Conservation (phyloP, 805 yeast species). For the Pichia nanzhaoensis region DNA sequence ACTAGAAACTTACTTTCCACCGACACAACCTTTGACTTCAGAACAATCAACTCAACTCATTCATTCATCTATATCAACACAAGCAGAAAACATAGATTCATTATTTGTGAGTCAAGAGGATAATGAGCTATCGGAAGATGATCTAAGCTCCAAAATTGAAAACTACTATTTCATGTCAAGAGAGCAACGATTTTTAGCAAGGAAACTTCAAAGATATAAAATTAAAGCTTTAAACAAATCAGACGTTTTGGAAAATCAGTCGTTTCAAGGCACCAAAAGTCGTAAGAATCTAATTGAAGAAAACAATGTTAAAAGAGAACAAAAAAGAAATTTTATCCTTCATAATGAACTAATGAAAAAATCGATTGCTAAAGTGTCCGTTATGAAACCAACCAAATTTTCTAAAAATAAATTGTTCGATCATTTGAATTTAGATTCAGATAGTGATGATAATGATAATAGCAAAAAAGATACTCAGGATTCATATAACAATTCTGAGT, state of each 20-base stretch:
- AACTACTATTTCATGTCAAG: conserved; percentile 20
- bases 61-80: neutral
- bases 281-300: conserved; percentile 6
- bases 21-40: neutral
- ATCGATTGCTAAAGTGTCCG: conserved; percentile 14
- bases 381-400: conserved; percentile 17
- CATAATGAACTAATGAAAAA: conserved; percentile 10
- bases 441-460: neutral
- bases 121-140: conserved; percentile 3
- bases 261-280: neutral
- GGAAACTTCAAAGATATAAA: conserved; percentile 12
- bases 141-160: conserved; percentile 10
- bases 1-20: neutral
- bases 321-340: conserved; percentile 3
- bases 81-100: neutral
- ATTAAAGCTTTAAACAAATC: conserved; percentile 4
- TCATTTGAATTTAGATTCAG: neutral
- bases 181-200: conserved; percentile 26
- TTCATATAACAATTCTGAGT: neutral
- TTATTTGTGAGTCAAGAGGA: conserved; percentile 6
- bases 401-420: conserved; percentile 10
- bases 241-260: too few relatives aligned
- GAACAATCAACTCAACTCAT: neutral
- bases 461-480: neutral
- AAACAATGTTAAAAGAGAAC: conserved; percentile 6